Percentiles rank a stretch among this genome's conserved stretches.
Conservation (phyloP, 805 yeast genomes). For the Kluyveromyces siamensis region DNA sequence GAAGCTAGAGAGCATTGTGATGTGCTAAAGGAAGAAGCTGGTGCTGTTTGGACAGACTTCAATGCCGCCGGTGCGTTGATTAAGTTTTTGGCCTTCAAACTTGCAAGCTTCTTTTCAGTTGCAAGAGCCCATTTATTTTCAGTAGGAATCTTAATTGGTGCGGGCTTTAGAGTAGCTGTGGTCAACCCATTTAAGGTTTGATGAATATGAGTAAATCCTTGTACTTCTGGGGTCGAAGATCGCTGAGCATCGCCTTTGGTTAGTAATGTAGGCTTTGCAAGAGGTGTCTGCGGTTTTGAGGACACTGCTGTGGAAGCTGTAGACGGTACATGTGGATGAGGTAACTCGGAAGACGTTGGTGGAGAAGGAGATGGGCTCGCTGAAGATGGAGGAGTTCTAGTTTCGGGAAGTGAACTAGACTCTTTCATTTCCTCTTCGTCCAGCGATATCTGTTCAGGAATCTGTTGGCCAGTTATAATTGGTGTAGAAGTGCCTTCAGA, state of each 20-base stretch:
- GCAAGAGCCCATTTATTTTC: conserved; percentile 50
- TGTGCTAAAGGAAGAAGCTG: neutral
- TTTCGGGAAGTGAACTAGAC: neutral
- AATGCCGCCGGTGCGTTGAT: neutral
- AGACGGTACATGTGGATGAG: conserved; percentile 2
- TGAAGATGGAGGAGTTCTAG: conserved; percentile 1
- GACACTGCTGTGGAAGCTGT: conserved; percentile 5
- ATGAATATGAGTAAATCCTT: conserved; percentile 25
- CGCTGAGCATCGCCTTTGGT: neutral
- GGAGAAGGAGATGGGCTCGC: conserved; percentile 1
- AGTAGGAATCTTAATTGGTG: conserved; percentile 46
- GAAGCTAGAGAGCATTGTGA: neutral
- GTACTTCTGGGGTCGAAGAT: conserved; percentile 7
- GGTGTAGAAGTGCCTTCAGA: conserved; percentile 2
- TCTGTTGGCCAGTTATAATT: neutral
- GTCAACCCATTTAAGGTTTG: conserved; percentile 25
- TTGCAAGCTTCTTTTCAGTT: conserved; percentile 25
- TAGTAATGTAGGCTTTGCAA: neutral
- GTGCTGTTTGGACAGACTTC: neutral
- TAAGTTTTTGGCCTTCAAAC: conserved; percentile 1
- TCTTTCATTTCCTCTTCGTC: conserved; percentile 2
- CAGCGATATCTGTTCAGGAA: conserved; percentile 1
- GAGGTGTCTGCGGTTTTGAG: conserved; percentile 3
- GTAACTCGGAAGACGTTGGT: neutral
- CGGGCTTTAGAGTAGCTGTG: conserved; percentile 38